Percentiles rank a stretch among this genome's conserved stretches.
These are phyloP conservation scores for Microthlaspi erraticum DNA, from an alignment of 345 rosid species.

Conservation along the genomic window DNA sequence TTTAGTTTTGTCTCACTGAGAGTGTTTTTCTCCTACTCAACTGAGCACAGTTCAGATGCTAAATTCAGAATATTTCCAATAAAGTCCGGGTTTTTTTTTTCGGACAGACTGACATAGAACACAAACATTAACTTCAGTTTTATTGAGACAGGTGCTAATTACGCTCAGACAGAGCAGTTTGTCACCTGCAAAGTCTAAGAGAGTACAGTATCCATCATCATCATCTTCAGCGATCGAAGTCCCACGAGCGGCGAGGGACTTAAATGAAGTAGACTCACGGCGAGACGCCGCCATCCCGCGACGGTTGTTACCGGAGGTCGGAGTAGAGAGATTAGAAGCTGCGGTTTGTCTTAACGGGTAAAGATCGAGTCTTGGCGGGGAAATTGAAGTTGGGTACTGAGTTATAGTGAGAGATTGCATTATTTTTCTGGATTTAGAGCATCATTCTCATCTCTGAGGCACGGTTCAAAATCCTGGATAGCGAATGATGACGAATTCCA, in stretches of 20 bases:
- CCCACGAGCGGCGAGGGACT: conserved; percentile 49
- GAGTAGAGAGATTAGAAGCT: conserved; percentile 22
- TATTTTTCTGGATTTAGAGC: conserved; percentile 15
- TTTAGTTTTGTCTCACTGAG: neutral
- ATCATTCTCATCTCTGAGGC: conserved; percentile 26
- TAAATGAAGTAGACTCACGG: conserved; percentile 49
- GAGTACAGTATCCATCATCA: conserved; percentile 44
- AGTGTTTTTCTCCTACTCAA: conserved; percentile 4
- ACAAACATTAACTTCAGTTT: neutral
- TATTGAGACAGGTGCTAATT: conserved; percentile 12
- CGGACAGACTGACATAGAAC: conserved; percentile 15
- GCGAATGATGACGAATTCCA: neutral
- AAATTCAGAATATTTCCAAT: neutral
- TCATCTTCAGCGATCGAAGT: conserved; percentile 18
- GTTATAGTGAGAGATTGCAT: conserved; percentile 37
- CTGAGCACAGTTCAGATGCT: conserved; percentile 3
- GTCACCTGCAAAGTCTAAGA: conserved; percentile 44
- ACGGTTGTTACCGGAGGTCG: conserved; percentile 24
- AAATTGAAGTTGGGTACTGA: conserved; percentile 39
- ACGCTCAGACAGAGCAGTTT: conserved; percentile 17
- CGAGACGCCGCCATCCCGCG: conserved; percentile 67
- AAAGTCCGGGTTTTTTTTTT: neutral
- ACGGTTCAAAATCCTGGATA: conserved; percentile 16
- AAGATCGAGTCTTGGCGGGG: conserved; percentile 44
- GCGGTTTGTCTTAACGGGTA: conserved; percentile 16